phyloP scores from a whole-genome alignment of 2,329 filamentous ascomycete species.

The Plectosphaerella cucumerina region DNA sequence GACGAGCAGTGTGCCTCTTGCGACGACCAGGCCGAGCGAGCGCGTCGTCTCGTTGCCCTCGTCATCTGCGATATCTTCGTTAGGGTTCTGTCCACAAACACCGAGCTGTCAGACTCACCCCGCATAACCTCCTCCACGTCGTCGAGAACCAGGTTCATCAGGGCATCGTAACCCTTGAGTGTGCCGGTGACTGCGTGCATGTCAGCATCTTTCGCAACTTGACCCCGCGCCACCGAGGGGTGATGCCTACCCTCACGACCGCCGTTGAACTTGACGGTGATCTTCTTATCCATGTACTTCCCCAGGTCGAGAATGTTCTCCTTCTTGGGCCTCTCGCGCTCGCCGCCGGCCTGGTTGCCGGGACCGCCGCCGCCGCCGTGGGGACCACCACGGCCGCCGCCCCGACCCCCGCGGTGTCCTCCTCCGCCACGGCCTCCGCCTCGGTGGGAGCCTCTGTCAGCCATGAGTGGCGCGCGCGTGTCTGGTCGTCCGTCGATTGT shows the following conservation, averaged over 20 bases:
- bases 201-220: background rate
- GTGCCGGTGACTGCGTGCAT: slow-evolving; percentile 67
- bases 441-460: slow-evolving; percentile 44
- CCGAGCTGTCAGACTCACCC: slow-evolving; percentile 51
- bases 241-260: slow-evolving; percentile 71
- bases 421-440: slow-evolving; percentile 40
- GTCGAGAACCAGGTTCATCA: slow-evolving; percentile 97
- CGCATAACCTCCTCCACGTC: slow-evolving; percentile 86
- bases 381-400: slow-evolving; percentile 32
- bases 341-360: slow-evolving; percentile 30
- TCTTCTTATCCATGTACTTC: slow-evolving; percentile 96
- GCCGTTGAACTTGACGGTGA: slow-evolving; percentile 94
- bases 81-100: slow-evolving; percentile 1
- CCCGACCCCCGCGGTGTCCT: slow-evolving; percentile 38
- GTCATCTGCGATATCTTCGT: slow-evolving; percentile 60
- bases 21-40: slow-evolving; percentile 81
- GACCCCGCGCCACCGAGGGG: background rate
- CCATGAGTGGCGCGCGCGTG: slow-evolving; percentile 32
- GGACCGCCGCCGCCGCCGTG: slow-evolving; percentile 29
- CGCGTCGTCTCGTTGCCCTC: slow-evolving; percentile 83
- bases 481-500: slow-evolving; percentile 1
- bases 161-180: slow-evolving; percentile 91
- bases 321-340: slow-evolving; percentile 83
- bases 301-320: slow-evolving; percentile 94
- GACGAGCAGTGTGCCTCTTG: slow-evolving; percentile 86